These are phyloP conservation scores for Camellia oleifera DNA, from an alignment of 179 eudicot species.

Conservation along the genomic window DNA sequence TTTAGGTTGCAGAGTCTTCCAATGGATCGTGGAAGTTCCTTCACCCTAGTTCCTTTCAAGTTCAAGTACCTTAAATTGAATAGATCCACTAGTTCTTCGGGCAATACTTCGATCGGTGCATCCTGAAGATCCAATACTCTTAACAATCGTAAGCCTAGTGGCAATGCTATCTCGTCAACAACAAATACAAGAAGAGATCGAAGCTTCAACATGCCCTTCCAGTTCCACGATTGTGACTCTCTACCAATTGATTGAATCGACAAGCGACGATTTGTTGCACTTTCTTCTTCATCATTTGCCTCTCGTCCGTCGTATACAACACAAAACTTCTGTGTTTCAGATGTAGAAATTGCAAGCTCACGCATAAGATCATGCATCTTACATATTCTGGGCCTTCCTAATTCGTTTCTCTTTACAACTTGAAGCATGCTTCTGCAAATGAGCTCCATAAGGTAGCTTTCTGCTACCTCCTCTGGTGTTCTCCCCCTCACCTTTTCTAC, in stretches of 20 bases:
- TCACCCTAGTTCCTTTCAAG: conserved; percentile 22
- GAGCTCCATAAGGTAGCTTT: conserved; percentile 25
- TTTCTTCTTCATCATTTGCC: background rate
- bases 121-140: conserved; percentile 33
- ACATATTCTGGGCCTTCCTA: conserved; percentile 16
- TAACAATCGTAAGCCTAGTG: conserved; percentile 12
- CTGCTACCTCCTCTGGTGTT: background rate
- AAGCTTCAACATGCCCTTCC: background rate
- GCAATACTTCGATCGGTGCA: conserved; percentile 23
- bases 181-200: conserved; percentile 14
- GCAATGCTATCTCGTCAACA: background rate
- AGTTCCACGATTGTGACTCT: background rate
- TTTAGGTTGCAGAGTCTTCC: conserved; percentile 27
- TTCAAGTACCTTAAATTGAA: conserved; percentile 35
- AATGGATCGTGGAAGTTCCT: conserved; percentile 30
- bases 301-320: background rate
- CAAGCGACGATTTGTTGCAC: conserved; percentile 6
- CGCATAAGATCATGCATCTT: conserved; percentile 32
- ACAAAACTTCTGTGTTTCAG: conserved; percentile 20
- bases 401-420: conserved; percentile 14
- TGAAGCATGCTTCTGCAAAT: conserved; percentile 29
- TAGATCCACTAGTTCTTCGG: conserved; percentile 23
- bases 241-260: conserved; percentile 10
- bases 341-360: conserved; percentile 11
- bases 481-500: background rate